Evolutionary conservation across 371 early-diverging fungal species (phyloP).

Genomic region (Chytridium lagenaria): DNA sequence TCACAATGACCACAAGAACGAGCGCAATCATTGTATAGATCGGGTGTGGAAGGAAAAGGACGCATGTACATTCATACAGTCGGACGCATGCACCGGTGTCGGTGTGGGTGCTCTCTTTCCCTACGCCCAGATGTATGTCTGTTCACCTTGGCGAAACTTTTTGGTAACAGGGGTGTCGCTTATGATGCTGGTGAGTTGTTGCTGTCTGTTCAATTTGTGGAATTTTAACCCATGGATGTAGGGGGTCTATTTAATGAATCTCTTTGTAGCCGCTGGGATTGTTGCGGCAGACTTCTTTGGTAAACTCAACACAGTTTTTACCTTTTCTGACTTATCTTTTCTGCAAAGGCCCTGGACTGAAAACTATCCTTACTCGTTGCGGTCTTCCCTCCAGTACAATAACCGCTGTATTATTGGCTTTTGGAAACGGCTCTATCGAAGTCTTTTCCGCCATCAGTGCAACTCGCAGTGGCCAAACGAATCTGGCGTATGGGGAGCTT

Average conservation of each 20-base stretch:
- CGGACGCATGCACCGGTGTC: not conserved
- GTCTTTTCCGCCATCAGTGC: conserved; percentile 2
- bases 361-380: not conserved
- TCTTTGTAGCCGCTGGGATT: not conserved
- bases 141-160: not conserved
- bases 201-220: too few relatives aligned
- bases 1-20: not conserved
- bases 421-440: conserved; percentile 11
- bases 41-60: not conserved
- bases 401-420: not conserved
- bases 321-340: not conserved
- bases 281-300: not conserved
- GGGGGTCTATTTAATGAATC: conserved; percentile 4
- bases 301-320: not conserved
- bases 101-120: not conserved
- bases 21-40: conserved; percentile 3
- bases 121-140: not conserved
- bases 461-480: not conserved
- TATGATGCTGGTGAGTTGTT: too few relatives aligned
- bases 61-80: not conserved
- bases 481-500: conserved; percentile 4
- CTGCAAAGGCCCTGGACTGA: not conserved
- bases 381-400: not conserved
- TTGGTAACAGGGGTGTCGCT: too few relatives aligned
- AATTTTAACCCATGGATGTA: too few relatives aligned